phyloP scores from a whole-genome alignment of 2,329 filamentous ascomycete species.

The Periglandula ipomoeae region DNA sequence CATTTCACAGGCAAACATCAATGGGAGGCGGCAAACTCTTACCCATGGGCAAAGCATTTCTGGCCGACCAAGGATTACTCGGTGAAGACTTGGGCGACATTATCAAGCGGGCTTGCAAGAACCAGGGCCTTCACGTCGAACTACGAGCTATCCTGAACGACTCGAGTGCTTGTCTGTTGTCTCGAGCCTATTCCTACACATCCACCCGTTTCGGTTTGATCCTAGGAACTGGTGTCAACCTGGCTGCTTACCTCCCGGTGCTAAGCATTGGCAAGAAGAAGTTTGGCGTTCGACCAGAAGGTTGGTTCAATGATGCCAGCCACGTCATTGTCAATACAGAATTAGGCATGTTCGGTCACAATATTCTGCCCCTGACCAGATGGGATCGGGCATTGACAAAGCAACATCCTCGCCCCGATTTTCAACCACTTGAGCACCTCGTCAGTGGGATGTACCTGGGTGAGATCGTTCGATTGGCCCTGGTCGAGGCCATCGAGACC shows the following conservation, averaged over 20 bases:
- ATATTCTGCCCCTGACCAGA: conserved; percentile 47
- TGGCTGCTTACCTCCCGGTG: conserved; percentile 54
- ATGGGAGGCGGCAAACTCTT: conserved; percentile 48
- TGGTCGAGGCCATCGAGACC: conserved; percentile 49
- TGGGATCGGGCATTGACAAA: conserved; percentile 50
- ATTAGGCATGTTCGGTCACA: conserved; percentile 55
- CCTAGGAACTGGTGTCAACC: conserved; percentile 58
- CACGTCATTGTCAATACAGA: conserved; percentile 61
- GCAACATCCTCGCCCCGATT: conserved; percentile 45
- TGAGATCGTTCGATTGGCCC: conserved; percentile 49
- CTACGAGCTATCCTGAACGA: conserved; percentile 58
- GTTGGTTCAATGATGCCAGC: conserved; percentile 48
- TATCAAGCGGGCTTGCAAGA: conserved; percentile 43
- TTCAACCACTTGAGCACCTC: conserved; percentile 54
- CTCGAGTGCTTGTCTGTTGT: conserved; percentile 56
- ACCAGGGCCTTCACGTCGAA: conserved; percentile 42
- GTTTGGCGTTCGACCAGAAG: conserved; percentile 43
- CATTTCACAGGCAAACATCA: conserved; percentile 49
- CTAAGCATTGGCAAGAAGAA: conserved; percentile 44
- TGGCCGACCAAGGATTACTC: conserved; percentile 46
- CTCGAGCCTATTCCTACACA: conserved; percentile 49
- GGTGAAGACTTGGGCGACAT: conserved; percentile 52
- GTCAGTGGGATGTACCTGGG: conserved; percentile 59
- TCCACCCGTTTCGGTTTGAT: conserved; percentile 56
- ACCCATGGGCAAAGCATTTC: conserved; percentile 58